Conservation (phyloP, 768 basidiomycete genomes). For the Lactarius akahatsu region DNA sequence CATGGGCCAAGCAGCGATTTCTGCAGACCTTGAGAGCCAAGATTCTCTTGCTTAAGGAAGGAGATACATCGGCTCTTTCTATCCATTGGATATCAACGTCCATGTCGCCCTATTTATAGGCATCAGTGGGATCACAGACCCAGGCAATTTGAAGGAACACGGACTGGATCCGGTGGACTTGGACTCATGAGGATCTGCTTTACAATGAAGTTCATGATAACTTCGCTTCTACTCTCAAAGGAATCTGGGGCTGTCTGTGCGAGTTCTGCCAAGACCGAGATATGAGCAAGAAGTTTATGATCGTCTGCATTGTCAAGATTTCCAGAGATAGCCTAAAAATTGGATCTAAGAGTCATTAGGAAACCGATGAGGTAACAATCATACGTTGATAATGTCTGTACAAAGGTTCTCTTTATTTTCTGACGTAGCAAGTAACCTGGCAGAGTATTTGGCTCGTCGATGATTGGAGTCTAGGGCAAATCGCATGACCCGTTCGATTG, state of each 20-base stretch:
- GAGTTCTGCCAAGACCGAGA: slow-evolving; percentile 73
- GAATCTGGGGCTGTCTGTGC: slow-evolving; percentile 63
- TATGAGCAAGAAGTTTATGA: slow-evolving; percentile 59
- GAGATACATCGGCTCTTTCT: slow-evolving; percentile 59
- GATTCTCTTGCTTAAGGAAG: slow-evolving; percentile 66
- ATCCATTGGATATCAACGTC: slow-evolving; percentile 73
- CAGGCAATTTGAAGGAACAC: slow-evolving; percentile 30
- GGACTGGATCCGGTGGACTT: slow-evolving; percentile 45
- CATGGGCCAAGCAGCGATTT: slow-evolving; percentile 74
- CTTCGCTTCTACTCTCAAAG: slow-evolving; percentile 78
- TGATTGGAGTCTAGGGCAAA: slow-evolving; percentile 59
- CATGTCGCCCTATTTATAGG: slow-evolving; percentile 52
- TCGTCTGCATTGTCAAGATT: slow-evolving; percentile 47
- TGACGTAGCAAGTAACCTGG: slow-evolving; percentile 55
- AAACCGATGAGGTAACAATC: slow-evolving; percentile 25
- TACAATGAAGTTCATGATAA: slow-evolving; percentile 67
- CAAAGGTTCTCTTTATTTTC: slow-evolving; percentile 54
- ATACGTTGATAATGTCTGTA: slow-evolving; percentile 62
- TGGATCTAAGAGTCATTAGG: slow-evolving; percentile 2
- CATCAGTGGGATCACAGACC: slow-evolving; percentile 7
- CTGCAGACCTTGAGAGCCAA: slow-evolving; percentile 77
- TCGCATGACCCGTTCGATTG: slow-evolving; percentile 60
- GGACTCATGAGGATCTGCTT: slow-evolving; percentile 69
- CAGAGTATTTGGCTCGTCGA: slow-evolving; percentile 82
- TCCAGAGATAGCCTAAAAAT: slow-evolving; percentile 55